A percentile compares a stretch with the other conserved stretches of the same genome.
phyloP scores from a whole-genome alignment of 345 rosid species.

The Anacardium occidentale region DNA sequence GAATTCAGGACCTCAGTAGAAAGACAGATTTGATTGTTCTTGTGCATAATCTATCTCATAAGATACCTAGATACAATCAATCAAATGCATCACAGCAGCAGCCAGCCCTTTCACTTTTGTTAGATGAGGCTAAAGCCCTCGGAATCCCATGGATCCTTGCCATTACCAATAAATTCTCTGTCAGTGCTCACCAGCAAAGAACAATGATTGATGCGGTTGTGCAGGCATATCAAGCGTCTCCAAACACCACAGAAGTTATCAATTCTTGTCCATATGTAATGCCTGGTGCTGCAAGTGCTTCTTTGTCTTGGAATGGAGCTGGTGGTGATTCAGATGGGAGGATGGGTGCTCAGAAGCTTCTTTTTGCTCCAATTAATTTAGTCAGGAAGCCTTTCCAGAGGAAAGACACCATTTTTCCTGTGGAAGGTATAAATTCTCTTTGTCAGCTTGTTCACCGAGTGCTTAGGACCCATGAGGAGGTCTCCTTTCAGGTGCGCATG shows the following conservation, averaged over 20 bases:
- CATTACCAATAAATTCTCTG: conserved; percentile 93
- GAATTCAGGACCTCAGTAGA: conserved; percentile 66
- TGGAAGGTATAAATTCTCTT: conserved; percentile 78
- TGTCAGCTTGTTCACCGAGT: conserved; percentile 69
- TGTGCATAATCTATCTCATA: conserved; percentile 92
- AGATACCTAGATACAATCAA: conserved; percentile 63
- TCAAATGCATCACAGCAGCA: conserved; percentile 46
- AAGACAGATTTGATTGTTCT: conserved; percentile 86
- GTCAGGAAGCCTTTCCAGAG: conserved; percentile 74
- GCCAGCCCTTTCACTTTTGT: conserved; percentile 77
- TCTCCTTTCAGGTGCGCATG: conserved; percentile 66
- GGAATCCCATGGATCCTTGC: conserved; percentile 98
- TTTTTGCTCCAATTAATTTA: conserved; percentile 65
- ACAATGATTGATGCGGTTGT: conserved; percentile 72
- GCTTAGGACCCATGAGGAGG: conserved; percentile 78
- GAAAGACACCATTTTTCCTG: conserved; percentile 66
- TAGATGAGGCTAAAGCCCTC: conserved; percentile 87
- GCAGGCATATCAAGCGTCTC: conserved; percentile 74
- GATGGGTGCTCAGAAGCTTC: conserved; percentile 54
- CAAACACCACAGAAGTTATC: conserved; percentile 59
- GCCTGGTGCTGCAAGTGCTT: conserved; percentile 64
- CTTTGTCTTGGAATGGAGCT: conserved; percentile 67
- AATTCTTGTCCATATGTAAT: conserved; percentile 91
- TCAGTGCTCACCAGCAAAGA: conserved; percentile 93
- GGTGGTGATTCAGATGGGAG: conserved; percentile 47